A percentile compares a stretch with the other conserved stretches of the same genome.
These are phyloP conservation scores for Gossypium thurberi DNA, from an alignment of 345 rosid genomes.

Conservation along the genomic window DNA sequence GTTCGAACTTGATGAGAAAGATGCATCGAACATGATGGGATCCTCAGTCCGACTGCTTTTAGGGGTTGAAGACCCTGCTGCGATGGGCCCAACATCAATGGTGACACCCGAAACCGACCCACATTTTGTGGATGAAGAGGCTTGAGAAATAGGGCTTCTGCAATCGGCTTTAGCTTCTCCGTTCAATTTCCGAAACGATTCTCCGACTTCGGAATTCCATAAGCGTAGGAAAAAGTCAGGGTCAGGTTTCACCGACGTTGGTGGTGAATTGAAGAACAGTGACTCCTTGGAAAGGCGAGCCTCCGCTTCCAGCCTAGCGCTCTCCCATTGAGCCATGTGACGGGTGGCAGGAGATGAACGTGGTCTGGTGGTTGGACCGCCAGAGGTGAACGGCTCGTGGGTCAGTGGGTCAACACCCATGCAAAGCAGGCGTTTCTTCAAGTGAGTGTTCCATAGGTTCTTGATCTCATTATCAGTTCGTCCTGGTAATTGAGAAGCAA, in stretches of 20 bases:
- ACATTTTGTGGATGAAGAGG: constrained; percentile 47
- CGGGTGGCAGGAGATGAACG: constrained; percentile 66
- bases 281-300: constrained; percentile 80
- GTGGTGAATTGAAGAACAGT: constrained; percentile 36
- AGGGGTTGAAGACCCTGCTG: constrained; percentile 20
- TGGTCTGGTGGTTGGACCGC: constrained; percentile 34
- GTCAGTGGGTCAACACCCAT: constrained; percentile 89
- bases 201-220: constrained; percentile 93
- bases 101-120: constrained; percentile 46
- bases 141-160: constrained; percentile 46
- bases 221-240: constrained; percentile 70
- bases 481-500: constrained; percentile 88
- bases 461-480: constrained; percentile 96
- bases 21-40: constrained; percentile 20
- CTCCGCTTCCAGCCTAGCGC: constrained; percentile 95
- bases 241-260: constrained; percentile 21
- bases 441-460: constrained; percentile 96
- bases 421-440: constrained; percentile 70
- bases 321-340: constrained; percentile 99
- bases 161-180: constrained; percentile 27
- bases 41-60: constrained; percentile 32
- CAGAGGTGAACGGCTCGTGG: constrained; percentile 52
- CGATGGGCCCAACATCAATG: constrained; percentile 21
- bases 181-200: constrained; percentile 51
- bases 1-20: constrained; percentile 47